A percentile compares a stretch with the other conserved stretches of the same genome.
phyloP scores from a whole-genome alignment of 2,329 filamentous ascomycete genomes.

The Xylariales sp. region DNA sequence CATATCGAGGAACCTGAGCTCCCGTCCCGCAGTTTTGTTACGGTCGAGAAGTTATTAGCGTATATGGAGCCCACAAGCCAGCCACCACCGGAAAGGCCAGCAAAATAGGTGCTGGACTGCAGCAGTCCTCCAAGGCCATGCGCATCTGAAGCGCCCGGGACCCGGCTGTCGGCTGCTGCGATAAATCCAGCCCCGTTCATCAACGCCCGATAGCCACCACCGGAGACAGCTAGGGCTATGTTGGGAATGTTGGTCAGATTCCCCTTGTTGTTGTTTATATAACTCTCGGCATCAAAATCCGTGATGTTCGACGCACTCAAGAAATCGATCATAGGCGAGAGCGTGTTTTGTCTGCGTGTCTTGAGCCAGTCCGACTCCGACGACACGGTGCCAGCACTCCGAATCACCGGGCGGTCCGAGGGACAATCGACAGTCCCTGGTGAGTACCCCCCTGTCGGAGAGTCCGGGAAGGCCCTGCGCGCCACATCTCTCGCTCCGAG shows the following conservation, averaged over 20 bases:
- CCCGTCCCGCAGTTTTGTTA: slow-evolving; percentile 34
- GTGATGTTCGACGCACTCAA: slow-evolving; percentile 67
- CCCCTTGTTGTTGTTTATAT: slow-evolving; percentile 61
- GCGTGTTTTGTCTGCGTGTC: slow-evolving; percentile 65
- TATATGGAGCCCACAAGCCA: slow-evolving; percentile 74
- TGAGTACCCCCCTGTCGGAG: slow-evolving; percentile 58
- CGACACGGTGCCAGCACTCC: slow-evolving; percentile 59
- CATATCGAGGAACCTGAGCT: slow-evolving; percentile 26
- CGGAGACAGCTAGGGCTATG: slow-evolving; percentile 64
- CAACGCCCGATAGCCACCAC: slow-evolving; percentile 68
- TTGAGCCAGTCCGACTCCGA: slow-evolving; percentile 70
- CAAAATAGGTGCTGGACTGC: slow-evolving; percentile 67
- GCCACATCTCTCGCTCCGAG: slow-evolving; percentile 6
- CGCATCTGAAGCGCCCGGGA: slow-evolving; percentile 49
- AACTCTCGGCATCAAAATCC: slow-evolving; percentile 56
- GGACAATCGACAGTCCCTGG: slow-evolving; percentile 68
- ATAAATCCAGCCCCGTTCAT: slow-evolving; percentile 66
- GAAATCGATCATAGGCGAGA: slow-evolving; percentile 70
- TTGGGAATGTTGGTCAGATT: slow-evolving; percentile 51
- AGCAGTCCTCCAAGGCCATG: slow-evolving; percentile 65
- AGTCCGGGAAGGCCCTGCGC: slow-evolving; percentile 34
- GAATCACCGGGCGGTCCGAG: slow-evolving; percentile 60
- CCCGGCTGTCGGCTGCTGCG: slow-evolving; percentile 64
- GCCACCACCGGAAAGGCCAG: slow-evolving; percentile 68
- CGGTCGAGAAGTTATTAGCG: slow-evolving; percentile 70